Conservation (phyloP, 192 early-diverging fungal species). For the Gaertneriomyces semiglobifer region DNA sequence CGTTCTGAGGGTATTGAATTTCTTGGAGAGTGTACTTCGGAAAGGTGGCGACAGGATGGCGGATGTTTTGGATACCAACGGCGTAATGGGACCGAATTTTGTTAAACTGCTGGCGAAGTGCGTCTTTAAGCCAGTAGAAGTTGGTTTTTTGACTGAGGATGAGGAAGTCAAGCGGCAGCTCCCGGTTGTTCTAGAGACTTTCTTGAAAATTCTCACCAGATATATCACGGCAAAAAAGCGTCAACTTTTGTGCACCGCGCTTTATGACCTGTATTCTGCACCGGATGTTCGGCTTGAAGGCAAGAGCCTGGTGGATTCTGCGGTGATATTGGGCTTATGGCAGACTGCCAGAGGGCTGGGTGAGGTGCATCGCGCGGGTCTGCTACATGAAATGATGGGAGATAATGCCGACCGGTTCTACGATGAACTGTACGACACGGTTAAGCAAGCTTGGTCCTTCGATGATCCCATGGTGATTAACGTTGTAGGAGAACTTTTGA, state of each 20-base stretch:
- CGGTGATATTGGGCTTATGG: neutral
- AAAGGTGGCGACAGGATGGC: neutral
- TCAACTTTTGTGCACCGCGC: no score
- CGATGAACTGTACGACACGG: neutral
- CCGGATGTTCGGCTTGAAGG: no score
- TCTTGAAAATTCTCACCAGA: conserved; percentile 18
- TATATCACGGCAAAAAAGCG: conserved; percentile 1
- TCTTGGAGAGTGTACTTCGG: conserved; percentile 17
- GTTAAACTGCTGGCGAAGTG: conserved; percentile 42
- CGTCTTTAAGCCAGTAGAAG: conserved; percentile 38
- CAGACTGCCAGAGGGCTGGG: conserved; percentile 25
- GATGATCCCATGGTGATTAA: neutral
- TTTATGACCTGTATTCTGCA: no score
- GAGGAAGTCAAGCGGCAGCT: conserved; percentile 32
- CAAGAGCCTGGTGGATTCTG: no score
- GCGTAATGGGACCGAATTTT: conserved; percentile 37
- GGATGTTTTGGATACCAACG: neutral
- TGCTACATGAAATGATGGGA: conserved; percentile 11
- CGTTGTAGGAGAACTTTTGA: conserved; percentile 5
- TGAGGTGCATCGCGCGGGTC: conserved; percentile 12
- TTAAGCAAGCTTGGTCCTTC: neutral
- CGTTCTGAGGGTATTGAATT: conserved; percentile 21
- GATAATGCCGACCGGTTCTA: neutral
- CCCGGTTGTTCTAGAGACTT: conserved; percentile 8
- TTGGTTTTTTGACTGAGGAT: conserved; percentile 37